Conservation (phyloP, 331 rosid species). For the Malus hybrid region DNA sequence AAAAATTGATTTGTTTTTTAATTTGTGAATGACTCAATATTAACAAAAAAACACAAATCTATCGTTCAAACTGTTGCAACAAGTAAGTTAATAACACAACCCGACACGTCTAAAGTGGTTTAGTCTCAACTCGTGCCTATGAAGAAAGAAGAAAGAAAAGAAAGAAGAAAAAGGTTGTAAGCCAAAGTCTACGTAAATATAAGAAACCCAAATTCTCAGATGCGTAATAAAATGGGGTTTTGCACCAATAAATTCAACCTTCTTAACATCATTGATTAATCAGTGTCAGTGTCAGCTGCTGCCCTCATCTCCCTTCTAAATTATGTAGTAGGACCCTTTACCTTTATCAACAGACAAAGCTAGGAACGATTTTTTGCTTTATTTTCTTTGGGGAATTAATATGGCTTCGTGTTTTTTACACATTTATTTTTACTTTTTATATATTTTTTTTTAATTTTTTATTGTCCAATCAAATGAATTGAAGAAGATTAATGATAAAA, state of each 20-base stretch:
- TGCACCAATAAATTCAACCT: background rate
- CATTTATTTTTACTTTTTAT: accelerated
- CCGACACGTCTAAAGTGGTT: background rate
- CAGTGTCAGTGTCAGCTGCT: background rate
- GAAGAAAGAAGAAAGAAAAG: background rate
- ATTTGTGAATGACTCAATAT: background rate
- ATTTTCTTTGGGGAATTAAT: background rate
- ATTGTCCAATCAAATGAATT: too few species aligned
- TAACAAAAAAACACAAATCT: too few species aligned
- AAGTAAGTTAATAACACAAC: background rate
- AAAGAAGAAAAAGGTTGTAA: background rate
- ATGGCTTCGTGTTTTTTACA: accelerated
- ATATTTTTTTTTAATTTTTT: accelerated
- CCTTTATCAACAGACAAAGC: background rate
- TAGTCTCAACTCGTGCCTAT: background rate
- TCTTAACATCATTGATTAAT: background rate
- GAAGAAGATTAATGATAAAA: accelerated
- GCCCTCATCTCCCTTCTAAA: background rate
- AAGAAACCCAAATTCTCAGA: background rate
- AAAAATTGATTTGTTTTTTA: background rate
- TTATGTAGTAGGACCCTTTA: background rate
- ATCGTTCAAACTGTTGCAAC: background rate
- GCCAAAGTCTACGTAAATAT: background rate
- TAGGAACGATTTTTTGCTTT: background rate
- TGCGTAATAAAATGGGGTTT: background rate